These are phyloP conservation scores for Kingdonia uniflora DNA, from an alignment of 164 flowering plant species.

Conservation along the genomic window DNA sequence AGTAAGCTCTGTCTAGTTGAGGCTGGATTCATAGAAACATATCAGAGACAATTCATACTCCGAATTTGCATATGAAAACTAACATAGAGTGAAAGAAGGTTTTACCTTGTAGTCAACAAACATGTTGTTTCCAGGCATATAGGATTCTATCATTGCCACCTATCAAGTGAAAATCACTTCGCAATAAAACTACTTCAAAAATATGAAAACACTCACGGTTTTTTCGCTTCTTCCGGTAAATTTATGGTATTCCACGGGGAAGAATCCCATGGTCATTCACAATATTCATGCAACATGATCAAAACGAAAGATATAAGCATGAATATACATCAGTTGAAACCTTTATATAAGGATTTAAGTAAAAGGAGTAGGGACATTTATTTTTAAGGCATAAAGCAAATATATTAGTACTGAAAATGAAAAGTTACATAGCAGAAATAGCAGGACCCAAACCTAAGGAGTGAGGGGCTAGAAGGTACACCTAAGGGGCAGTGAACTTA, in stretches of 20 bases:
- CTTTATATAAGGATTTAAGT: too few relatives aligned
- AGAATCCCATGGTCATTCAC: slow-evolving; percentile 94
- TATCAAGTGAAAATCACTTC: slow-evolving; percentile 1
- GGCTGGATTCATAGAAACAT: slow-evolving; percentile 34
- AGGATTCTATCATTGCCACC: slow-evolving; percentile 74
- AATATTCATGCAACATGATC: slow-evolving; percentile 16
- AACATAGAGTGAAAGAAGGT: too few relatives aligned
- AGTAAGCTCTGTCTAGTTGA: slow-evolving; percentile 48
- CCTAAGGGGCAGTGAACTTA: too few relatives aligned
- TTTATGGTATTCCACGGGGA: slow-evolving; percentile 81
- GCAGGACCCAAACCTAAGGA: too few relatives aligned
- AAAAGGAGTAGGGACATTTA: too few relatives aligned
- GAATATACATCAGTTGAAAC: too few relatives aligned
- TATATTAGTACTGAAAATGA: too few relatives aligned
- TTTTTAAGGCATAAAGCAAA: too few relatives aligned
- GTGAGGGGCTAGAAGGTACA: too few relatives aligned
- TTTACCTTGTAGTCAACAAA: slow-evolving; percentile 81
- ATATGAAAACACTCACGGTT: slow-evolving; percentile 34
- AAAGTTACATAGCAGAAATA: too few relatives aligned
- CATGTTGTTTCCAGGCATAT: slow-evolving; percentile 75
- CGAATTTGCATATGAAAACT: too few relatives aligned
- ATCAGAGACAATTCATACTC: background rate
- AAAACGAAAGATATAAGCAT: too few relatives aligned
- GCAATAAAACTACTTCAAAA: background rate
- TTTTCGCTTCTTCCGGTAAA: slow-evolving; percentile 86